Base-by-base conservation (phyloP, 2,329 filamentous ascomycete species). In the Aspergillus tamarii region DNA sequence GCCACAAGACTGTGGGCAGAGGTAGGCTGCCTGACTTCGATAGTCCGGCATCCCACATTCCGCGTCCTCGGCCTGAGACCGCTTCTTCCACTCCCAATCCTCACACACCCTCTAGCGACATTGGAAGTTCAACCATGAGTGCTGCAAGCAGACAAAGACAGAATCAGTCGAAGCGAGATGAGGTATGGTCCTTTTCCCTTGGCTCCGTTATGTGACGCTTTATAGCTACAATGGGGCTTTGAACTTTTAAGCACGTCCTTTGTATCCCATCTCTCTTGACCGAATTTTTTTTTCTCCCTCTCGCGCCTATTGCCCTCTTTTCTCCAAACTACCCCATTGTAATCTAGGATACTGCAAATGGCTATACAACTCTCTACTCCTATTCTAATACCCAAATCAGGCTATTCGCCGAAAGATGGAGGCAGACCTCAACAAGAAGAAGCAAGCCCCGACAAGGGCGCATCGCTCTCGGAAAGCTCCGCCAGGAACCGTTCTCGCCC, bases 341-440 rank as follows among this genome's bases (percentile, higher is more conserved):
- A 50, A 12, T 28, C 41, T 26, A 11, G 23, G n/a, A 57, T 41
- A 30, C 26, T 23, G 16, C 26, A 28, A 36, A 30, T 58, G 26
- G 7, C 46, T 32, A 34, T 46, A 30, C 32, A 57, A 45, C 45
- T 50, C 32, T 59, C 19, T 60, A 19, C 55, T 53, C 30, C 34
- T 26, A 32, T 61, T 60, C 65, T 68, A 61, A 66, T 56, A 12
- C 54, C 54, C 26, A 28, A 48, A 54, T 65, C 76, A 98, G 95
- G 95, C 95, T 59, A 98, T 99, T 77, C 93, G 95, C 74, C 89
- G 89, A 75, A 98, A 97, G 84, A 91, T 99, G 84, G 95, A 99
- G 84, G 94, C 88, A 76, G 95, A 99, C 78, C 90, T 99, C 82
- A 96, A 88, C 86, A 98, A 98, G 85, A 98, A 98, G 88, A 96